phyloP scores from a whole-genome alignment of 371 early-diverging fungal species.

The Sporodiniella umbellata region DNA sequence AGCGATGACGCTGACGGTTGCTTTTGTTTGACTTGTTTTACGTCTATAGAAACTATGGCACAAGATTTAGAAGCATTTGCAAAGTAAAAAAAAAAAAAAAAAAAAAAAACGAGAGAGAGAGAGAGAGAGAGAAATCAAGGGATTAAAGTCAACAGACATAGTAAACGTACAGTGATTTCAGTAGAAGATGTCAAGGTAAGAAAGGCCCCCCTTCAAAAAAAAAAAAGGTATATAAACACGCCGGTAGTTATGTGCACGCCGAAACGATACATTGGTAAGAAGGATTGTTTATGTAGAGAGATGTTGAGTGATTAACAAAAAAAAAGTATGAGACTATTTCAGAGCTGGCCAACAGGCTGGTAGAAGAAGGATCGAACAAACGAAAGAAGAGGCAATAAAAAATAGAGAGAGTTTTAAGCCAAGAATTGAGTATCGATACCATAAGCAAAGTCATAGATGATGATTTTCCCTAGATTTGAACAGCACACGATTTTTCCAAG shows the following conservation, averaged over 20 bases:
- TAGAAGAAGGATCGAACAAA: slow-evolving; percentile 4
- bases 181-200: slow-evolving; percentile 29
- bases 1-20: too few species aligned
- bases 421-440: slow-evolving; percentile 64
- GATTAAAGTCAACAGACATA: slow-evolving; percentile 17
- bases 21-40: too few species aligned
- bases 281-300: neutral
- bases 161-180: slow-evolving; percentile 16
- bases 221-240: neutral
- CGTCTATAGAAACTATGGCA: slow-evolving; percentile 17
- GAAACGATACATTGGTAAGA: slow-evolving; percentile 22
- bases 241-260: slow-evolving; percentile 19
- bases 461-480: slow-evolving; percentile 76
- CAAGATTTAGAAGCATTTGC: slow-evolving; percentile 23
- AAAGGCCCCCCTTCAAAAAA: neutral
- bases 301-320: neutral
- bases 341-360: slow-evolving; percentile 13
- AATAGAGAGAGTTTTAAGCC: slow-evolving; percentile 10
- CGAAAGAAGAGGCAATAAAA: slow-evolving; percentile 2
- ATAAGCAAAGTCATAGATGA: slow-evolving; percentile 77
- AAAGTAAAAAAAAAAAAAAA: slow-evolving; percentile 10
- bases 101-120: too few species aligned
- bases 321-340: slow-evolving; percentile 8
- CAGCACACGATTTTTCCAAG: slow-evolving; percentile 77
- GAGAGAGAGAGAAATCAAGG: too few species aligned